Evolutionary conservation across 495 filamentous ascomycete genomes (phyloP).

Genomic region (Trichodelitschia bisporula): DNA sequence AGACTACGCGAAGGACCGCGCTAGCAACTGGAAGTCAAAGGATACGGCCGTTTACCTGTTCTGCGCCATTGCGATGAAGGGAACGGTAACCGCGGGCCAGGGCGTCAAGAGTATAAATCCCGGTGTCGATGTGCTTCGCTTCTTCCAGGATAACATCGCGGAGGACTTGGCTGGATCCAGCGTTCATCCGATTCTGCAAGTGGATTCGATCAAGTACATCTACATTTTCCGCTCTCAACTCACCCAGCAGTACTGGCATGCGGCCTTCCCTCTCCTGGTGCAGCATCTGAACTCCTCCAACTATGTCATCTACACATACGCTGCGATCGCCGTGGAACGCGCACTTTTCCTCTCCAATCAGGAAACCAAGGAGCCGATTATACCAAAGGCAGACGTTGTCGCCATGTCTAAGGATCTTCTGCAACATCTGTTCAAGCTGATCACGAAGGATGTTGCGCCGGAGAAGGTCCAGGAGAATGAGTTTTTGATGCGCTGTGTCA

Average conservation of each 20-base stretch:
- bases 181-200: slow-evolving; percentile 67
- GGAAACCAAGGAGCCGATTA: slow-evolving; percentile 32
- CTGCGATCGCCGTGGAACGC: slow-evolving; percentile 80
- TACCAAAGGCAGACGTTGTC: slow-evolving; percentile 44
- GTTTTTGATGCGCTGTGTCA: slow-evolving; percentile 93
- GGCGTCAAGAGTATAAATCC: slow-evolving; percentile 77
- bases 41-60: slow-evolving; percentile 93
- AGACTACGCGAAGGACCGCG: slow-evolving; percentile 41
- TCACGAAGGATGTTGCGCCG: slow-evolving; percentile 54
- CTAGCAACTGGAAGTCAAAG: slow-evolving; percentile 78
- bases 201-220: slow-evolving; percentile 92
- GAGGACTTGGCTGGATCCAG: slow-evolving; percentile 38
- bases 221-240: slow-evolving; percentile 85
- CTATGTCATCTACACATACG: slow-evolving; percentile 93
- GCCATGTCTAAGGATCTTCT: slow-evolving; percentile 65
- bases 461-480: slow-evolving; percentile 97
- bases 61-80: slow-evolving; percentile 80
- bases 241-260: slow-evolving; percentile 65
- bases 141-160: slow-evolving; percentile 77
- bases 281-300: slow-evolving; percentile 67
- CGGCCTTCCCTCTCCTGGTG: slow-evolving; percentile 69
- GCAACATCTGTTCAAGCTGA: slow-evolving; percentile 75
- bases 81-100: slow-evolving; percentile 54
- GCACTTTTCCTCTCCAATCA: slow-evolving; percentile 49
- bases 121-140: slow-evolving; percentile 55